Evolutionary conservation across 1,284 basidiomycete species (phyloP).

Genomic region (Takashimella koratensis): DNA sequence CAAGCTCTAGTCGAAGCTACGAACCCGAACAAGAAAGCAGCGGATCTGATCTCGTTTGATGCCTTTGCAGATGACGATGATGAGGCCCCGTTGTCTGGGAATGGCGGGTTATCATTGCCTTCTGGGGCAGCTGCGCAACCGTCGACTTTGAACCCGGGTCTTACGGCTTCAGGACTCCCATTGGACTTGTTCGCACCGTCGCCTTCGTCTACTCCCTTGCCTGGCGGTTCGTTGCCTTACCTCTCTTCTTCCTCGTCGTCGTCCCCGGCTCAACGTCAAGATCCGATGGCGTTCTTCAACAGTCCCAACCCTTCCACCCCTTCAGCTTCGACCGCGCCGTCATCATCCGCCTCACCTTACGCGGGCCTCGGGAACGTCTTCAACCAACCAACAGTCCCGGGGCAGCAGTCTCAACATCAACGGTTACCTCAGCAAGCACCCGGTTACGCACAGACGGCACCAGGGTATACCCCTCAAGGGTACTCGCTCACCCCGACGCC

Average conservation of each 20-base stretch:
- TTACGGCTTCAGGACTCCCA: slow-evolving; percentile 44
- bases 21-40: slow-evolving; percentile 43
- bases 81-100: slow-evolving; percentile 20
- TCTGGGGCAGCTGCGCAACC: slow-evolving; percentile 21
- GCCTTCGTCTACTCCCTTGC: slow-evolving; percentile 27
- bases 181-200: slow-evolving; percentile 49
- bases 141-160: slow-evolving; percentile 20
- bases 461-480: slow-evolving; percentile 10
- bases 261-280: slow-evolving; percentile 20
- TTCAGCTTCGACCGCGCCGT: background rate
- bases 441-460: slow-evolving; percentile 4
- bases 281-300: slow-evolving; percentile 48
- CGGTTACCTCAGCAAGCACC: slow-evolving; percentile 1
- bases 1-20: slow-evolving; percentile 32
- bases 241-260: slow-evolving; percentile 2
- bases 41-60: slow-evolving; percentile 50
- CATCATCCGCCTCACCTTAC: background rate
- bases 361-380: slow-evolving; percentile 2
- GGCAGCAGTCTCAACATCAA: background rate
- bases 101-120: slow-evolving; percentile 40
- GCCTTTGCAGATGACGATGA: slow-evolving; percentile 46
- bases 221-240: background rate
- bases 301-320: background rate
- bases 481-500: slow-evolving; percentile 25
- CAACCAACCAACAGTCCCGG: background rate